Conservation (phyloP, 352 stramenopile species). For the Hyaloperonospora brassicae region DNA sequence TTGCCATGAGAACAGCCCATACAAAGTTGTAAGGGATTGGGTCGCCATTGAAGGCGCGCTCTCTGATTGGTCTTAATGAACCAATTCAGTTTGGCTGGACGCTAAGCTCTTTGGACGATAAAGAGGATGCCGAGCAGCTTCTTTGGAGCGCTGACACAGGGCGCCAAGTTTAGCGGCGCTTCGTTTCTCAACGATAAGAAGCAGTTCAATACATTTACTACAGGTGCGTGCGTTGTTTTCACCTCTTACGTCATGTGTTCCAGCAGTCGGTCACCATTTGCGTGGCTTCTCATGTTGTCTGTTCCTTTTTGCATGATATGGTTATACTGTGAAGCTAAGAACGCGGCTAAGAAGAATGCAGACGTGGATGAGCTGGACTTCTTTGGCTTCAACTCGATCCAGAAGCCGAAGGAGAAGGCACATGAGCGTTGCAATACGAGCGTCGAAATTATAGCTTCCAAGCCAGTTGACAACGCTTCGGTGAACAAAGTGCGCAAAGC, state of each 20-base stretch:
- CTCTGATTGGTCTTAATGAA: no score
- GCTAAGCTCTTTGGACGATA: background rate
- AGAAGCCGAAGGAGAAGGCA: slow-evolving; percentile 28
- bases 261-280: background rate
- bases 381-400: slow-evolving; percentile 58
- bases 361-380: slow-evolving; percentile 62
- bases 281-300: background rate
- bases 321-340: slow-evolving; percentile 11
- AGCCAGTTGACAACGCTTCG: slow-evolving; percentile 50
- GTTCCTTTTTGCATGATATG: slow-evolving; percentile 2
- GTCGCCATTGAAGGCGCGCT: no score
- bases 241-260: background rate
- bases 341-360: slow-evolving; percentile 15
- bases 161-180: slow-evolving; percentile 57
- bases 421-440: slow-evolving; percentile 52
- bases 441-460: slow-evolving; percentile 49
- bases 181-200: slow-evolving; percentile 51
- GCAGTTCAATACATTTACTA: slow-evolving; percentile 37
- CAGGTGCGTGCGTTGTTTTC: slow-evolving; percentile 5
- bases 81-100: slow-evolving; percentile 17
- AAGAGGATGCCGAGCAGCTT: slow-evolving; percentile 47
- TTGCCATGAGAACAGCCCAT: no score
- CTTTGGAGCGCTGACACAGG: slow-evolving; percentile 61
- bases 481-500: slow-evolving; percentile 32
- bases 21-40: no score